Conservation (phyloP, 148 eudicot species). For the Rhododendron vialii region DNA sequence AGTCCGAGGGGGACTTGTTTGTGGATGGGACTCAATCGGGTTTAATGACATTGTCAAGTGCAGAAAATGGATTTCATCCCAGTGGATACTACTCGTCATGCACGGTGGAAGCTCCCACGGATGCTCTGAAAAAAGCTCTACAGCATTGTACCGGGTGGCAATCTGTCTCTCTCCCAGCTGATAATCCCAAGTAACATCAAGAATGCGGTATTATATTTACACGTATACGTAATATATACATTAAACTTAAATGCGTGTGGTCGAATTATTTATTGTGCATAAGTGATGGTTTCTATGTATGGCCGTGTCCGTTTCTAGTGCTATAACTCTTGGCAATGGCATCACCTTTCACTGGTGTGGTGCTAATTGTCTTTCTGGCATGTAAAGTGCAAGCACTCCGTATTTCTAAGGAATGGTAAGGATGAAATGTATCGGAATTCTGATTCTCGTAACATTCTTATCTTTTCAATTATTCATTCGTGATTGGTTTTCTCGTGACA, state of each 20-base stretch:
- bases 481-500: background rate
- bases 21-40: constrained; percentile 36
- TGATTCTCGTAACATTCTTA: background rate
- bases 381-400: background rate
- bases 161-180: constrained; percentile 35
- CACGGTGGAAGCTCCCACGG: constrained; percentile 67
- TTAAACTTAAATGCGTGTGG: background rate
- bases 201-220: background rate
- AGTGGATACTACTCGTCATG: constrained; percentile 51
- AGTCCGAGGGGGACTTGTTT: constrained; percentile 46
- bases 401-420: background rate
- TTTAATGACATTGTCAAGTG: constrained; percentile 11
- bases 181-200: constrained; percentile 15
- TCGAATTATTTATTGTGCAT: background rate
- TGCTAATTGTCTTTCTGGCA: constrained; percentile 4
- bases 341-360: background rate
- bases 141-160: constrained; percentile 80
- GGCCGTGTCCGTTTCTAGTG: background rate
- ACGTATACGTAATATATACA: background rate
- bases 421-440: background rate
- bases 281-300: background rate
- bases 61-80: constrained; percentile 29
- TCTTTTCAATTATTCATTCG: background rate
- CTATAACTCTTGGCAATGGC: background rate
- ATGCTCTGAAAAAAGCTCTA: constrained; percentile 59